A percentile compares a stretch with the other conserved stretches of the same genome.
These are phyloP conservation scores for Pezicula rhizophila DNA, from an alignment of 2,329 filamentous ascomycete species.

Conservation along the genomic window DNA sequence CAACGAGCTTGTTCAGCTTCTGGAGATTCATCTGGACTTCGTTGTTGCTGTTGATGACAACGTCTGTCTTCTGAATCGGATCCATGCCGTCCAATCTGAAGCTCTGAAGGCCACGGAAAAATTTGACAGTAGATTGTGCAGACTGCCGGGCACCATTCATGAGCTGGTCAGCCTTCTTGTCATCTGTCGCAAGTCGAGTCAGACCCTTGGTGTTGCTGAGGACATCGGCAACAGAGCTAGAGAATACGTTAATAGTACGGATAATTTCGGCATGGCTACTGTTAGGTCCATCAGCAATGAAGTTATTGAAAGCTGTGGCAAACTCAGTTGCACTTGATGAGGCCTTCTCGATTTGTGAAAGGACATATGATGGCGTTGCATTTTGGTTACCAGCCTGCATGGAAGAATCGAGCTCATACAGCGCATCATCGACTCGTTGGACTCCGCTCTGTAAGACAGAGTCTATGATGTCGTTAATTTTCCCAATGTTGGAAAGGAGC, in stretches of 20 bases:
- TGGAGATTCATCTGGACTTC: constrained; percentile 94
- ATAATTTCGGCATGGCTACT: constrained; percentile 87
- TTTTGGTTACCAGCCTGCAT: constrained; percentile 99
- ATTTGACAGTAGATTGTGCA: constrained; percentile 81
- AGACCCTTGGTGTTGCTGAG: constrained; percentile 96
- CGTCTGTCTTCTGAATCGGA: constrained; percentile 86
- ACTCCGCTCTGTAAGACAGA: constrained; percentile 92
- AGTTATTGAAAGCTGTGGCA: constrained; percentile 96
- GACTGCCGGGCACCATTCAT: constrained; percentile 77
- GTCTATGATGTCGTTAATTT: constrained; percentile 97
- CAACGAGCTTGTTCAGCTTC: constrained; percentile 86
- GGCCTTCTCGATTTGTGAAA: constrained; percentile 96
- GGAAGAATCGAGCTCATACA: constrained; percentile 94
- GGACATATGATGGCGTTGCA: constrained; percentile 85
- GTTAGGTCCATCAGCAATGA: constrained; percentile 92
- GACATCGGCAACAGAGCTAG: constrained; percentile 86
- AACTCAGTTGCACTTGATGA: constrained; percentile 94
- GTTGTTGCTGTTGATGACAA: constrained; percentile 95
- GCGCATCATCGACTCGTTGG: constrained; percentile 86
- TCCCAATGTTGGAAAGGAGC: constrained; percentile 77
- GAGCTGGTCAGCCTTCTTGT: constrained; percentile 86
- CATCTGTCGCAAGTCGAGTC: constrained; percentile 85
- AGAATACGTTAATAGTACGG: constrained; percentile 83
- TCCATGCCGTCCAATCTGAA: constrained; percentile 91
- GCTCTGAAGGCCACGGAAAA: constrained; percentile 90